Evolutionary conservation across 2,329 filamentous ascomycete genomes (phyloP).

Genomic region (Clonostachys sp.): DNA sequence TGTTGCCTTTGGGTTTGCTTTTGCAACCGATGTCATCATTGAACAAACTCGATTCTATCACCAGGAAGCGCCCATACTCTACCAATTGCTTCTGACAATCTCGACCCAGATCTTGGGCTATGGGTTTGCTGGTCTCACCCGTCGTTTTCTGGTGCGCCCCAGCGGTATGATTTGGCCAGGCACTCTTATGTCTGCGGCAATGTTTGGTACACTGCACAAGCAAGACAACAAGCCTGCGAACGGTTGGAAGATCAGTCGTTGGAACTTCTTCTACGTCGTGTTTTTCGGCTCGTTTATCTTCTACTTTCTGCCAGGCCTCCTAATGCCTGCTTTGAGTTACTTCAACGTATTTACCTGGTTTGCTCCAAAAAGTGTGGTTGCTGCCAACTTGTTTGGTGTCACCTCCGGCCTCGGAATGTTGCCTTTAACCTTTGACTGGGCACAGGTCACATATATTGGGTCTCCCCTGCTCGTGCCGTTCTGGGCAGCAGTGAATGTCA

Average conservation of each 20-base stretch:
- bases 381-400: conserved; percentile 83
- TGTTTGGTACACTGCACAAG: conserved; percentile 84
- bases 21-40: conserved; percentile 85
- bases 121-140: conserved; percentile 76
- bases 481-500: conserved; percentile 81
- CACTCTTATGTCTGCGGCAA: conserved; percentile 81
- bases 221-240: conserved; percentile 77
- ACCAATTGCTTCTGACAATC: conserved; percentile 78
- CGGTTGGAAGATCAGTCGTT: conserved; percentile 78
- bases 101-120: conserved; percentile 86
- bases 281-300: conserved; percentile 70
- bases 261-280: conserved; percentile 77
- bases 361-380: conserved; percentile 77
- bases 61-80: conserved; percentile 70
- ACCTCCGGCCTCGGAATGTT: conserved; percentile 81
- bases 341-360: conserved; percentile 90
- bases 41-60: conserved; percentile 88
- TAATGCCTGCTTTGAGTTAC: conserved; percentile 82
- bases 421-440: conserved; percentile 87
- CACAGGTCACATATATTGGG: conserved; percentile 83
- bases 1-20: conserved; percentile 84
- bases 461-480: conserved; percentile 81
- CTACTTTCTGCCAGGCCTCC: conserved; percentile 79
- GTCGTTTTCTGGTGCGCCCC: conserved; percentile 77
- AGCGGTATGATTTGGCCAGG: conserved; percentile 91